These are phyloP conservation scores for Prillingera fragicola DNA, from an alignment of 1,284 basidiomycete genomes.

Conservation along the genomic window DNA sequence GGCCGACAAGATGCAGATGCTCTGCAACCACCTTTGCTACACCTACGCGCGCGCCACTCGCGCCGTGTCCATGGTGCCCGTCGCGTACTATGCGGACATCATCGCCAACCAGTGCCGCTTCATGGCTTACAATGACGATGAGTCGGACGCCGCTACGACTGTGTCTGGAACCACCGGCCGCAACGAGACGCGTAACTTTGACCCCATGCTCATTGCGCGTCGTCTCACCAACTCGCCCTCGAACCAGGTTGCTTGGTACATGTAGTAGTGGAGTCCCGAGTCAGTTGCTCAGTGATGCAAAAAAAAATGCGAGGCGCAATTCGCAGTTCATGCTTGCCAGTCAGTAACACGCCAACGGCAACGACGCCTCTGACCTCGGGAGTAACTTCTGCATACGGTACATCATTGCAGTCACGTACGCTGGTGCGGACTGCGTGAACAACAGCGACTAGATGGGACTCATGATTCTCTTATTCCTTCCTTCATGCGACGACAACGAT, in stretches of 20 bases:
- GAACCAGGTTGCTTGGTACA: constrained; percentile 5
- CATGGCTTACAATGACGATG: constrained; percentile 42
- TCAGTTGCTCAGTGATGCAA: too few species aligned
- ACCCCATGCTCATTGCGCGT: constrained; percentile 3
- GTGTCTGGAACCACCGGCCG: constrained; percentile 1
- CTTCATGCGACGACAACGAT: too few species aligned
- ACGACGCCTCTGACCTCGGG: too few species aligned
- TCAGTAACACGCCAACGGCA: too few species aligned
- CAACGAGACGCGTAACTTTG: constrained; percentile 1
- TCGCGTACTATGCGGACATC: constrained; percentile 41
- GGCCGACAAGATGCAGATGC: constrained; percentile 39
- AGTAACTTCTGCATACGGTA: too few species aligned
- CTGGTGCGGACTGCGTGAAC: too few species aligned
- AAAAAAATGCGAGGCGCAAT: too few species aligned
- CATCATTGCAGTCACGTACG: too few species aligned
- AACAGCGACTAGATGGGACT: too few species aligned
- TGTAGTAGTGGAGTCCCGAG: too few species aligned
- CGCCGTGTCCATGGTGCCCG: constrained; percentile 44
- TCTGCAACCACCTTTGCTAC: constrained; percentile 47
- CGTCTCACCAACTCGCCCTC: not conserved
- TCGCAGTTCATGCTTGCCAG: too few species aligned
- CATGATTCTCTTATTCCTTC: too few species aligned
- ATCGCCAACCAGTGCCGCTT: constrained; percentile 47
- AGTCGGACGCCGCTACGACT: constrained; percentile 3
- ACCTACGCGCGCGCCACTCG: constrained; percentile 47